These are phyloP conservation scores for Haplosporangium gracile DNA, from an alignment of 192 early-diverging fungal genomes.

Conservation along the genomic window DNA sequence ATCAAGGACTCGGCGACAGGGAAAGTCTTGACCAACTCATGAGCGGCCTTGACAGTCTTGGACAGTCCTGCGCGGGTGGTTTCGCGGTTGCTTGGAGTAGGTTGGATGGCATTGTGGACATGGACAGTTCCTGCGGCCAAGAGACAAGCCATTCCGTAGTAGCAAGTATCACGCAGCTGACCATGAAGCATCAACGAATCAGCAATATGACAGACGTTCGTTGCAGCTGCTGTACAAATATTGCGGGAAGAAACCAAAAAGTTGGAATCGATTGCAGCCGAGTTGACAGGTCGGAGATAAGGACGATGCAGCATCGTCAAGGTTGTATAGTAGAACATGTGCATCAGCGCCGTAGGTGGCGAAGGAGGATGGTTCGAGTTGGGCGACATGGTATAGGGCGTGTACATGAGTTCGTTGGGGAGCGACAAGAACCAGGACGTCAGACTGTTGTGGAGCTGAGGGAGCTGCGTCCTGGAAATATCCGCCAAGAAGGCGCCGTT, in stretches of 20 bases:
- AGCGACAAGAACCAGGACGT: conserved; percentile 63
- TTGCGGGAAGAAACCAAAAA: conserved; percentile 57
- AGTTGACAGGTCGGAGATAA: conserved; percentile 59
- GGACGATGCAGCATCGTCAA: conserved; percentile 70
- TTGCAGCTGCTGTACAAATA: conserved; percentile 57
- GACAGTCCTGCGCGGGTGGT: conserved; percentile 53
- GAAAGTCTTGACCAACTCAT: conserved; percentile 57
- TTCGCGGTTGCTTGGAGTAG: conserved; percentile 51
- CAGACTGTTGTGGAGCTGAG: conserved; percentile 54
- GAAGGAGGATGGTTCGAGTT: conserved; percentile 54
- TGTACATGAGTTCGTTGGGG: conserved; percentile 67
- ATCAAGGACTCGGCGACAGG: conserved; percentile 53
- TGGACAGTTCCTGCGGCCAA: conserved; percentile 58
- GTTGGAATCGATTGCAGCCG: conserved; percentile 49
- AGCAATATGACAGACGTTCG: conserved; percentile 57
- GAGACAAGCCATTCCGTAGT: conserved; percentile 55
- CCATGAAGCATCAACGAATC: conserved; percentile 55
- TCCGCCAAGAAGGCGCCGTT: conserved; percentile 54
- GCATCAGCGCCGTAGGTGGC: conserved; percentile 53
- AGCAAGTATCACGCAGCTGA: conserved; percentile 43
- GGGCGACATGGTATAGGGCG: conserved; percentile 57
- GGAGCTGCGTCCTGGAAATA: conserved; percentile 50
- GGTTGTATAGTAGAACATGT: conserved; percentile 69
- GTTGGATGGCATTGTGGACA: conserved; percentile 57
- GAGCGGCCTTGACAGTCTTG: conserved; percentile 55